A percentile compares a stretch with the other conserved stretches of the same genome.
phyloP scores from a whole-genome alignment of 352 stramenopile species.

The Globisporangium apiculatum region DNA sequence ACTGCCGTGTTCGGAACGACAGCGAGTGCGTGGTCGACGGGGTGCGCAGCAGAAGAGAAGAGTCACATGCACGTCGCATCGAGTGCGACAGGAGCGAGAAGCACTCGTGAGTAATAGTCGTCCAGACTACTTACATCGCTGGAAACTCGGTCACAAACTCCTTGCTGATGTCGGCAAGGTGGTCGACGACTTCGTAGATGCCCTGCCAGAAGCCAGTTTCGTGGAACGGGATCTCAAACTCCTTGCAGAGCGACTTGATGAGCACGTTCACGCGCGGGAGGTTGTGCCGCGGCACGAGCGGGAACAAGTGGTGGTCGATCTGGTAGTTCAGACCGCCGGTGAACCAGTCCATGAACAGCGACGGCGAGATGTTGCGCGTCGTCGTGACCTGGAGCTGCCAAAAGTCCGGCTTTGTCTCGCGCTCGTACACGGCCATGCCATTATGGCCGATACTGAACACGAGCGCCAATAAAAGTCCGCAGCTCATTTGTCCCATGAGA shows the following conservation, averaged over 20 bases:
- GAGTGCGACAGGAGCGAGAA: no score
- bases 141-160: slow-evolving; percentile 96
- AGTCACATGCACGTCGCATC: no score
- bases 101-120: no score
- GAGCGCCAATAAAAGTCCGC: slow-evolving; percentile 92
- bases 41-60: no score
- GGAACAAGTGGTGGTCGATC: slow-evolving; percentile 99
- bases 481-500: slow-evolving; percentile 82
- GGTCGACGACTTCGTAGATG: slow-evolving; percentile 92
- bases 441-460: slow-evolving; percentile 98
- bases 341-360: slow-evolving; percentile 97
- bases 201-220: slow-evolving; percentile 92
- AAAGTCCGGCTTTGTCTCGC: slow-evolving; percentile 94
- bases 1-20: no score
- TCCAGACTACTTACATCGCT: slow-evolving; percentile 89
- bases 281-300: slow-evolving; percentile 95
- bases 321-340: slow-evolving; percentile 98
- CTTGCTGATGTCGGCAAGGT: slow-evolving; percentile 90
- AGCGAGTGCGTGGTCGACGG: no score
- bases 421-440: slow-evolving; percentile 97
- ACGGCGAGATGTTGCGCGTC: slow-evolving; percentile 94
- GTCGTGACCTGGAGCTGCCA: slow-evolving; percentile 98
- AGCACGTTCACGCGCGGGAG: slow-evolving; percentile 90
- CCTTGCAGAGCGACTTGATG: slow-evolving; percentile 95
- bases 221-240: slow-evolving; percentile 95